Evolutionary conservation across 345 rosid species (phyloP).

Genomic region (Lepidium didymum): DNA sequence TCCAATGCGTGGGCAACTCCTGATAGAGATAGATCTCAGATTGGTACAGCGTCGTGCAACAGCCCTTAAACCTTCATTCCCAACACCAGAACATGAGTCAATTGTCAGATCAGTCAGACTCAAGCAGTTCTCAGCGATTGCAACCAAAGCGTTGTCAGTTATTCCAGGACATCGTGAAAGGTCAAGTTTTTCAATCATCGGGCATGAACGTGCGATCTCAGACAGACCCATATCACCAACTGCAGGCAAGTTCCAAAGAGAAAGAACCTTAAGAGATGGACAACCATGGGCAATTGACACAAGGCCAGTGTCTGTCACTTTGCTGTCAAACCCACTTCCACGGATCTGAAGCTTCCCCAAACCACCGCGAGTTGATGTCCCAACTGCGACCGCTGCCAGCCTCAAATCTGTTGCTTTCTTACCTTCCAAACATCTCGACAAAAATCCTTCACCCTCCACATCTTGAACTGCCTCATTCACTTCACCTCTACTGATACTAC

Average conservation of each 20-base stretch:
- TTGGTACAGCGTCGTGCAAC: conserved; percentile 56
- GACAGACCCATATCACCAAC: conserved; percentile 58
- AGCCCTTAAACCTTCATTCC: conserved; percentile 73
- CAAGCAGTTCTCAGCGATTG: conserved; percentile 58
- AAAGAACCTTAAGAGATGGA: conserved; percentile 70
- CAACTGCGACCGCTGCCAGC: conserved; percentile 83
- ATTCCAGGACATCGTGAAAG: conserved; percentile 61
- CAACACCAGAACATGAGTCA: conserved; percentile 64
- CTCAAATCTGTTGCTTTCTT: conserved; percentile 79
- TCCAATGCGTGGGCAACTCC: conserved; percentile 67
- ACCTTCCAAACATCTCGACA: conserved; percentile 82
- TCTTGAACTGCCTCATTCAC: conserved; percentile 30
- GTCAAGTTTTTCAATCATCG: conserved; percentile 70
- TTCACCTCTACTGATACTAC: conserved; percentile 55
- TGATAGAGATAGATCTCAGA: conserved; percentile 66
- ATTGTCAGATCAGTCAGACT: conserved; percentile 66
- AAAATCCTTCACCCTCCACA: conserved; percentile 52
- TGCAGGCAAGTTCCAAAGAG: conserved; percentile 70
- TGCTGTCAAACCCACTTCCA: conserved; percentile 53
- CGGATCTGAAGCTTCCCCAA: conserved; percentile 75
- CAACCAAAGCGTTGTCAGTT: conserved; percentile 51
- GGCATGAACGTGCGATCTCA: conserved; percentile 74
- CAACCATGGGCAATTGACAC: conserved; percentile 70
- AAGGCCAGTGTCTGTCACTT: conserved; percentile 71
- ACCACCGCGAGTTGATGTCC: conserved; percentile 81